Conservation (phyloP, 495 filamentous ascomycete species). For the Stereocaulon alpinum region DNA sequence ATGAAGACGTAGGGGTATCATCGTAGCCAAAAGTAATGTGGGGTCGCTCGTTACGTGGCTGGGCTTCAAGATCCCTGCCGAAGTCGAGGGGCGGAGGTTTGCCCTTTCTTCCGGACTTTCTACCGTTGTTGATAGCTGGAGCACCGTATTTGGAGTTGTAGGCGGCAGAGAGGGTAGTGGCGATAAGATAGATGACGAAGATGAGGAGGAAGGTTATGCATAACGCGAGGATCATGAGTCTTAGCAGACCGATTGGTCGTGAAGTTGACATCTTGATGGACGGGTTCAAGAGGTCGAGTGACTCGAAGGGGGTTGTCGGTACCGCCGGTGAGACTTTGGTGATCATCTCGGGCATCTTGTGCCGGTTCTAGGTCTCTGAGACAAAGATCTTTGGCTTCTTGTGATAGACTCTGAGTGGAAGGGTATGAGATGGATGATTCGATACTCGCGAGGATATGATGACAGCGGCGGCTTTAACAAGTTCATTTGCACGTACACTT, state of each 20-base stretch:
- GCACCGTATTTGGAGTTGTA: background rate
- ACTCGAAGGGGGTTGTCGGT: background rate
- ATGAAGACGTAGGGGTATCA: background rate
- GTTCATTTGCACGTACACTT: too few relatives aligned
- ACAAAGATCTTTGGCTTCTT: background rate
- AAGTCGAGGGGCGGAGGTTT: background rate
- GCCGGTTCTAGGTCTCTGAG: background rate
- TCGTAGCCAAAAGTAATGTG: background rate
- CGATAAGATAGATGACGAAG: background rate
- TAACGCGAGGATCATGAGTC: background rate
- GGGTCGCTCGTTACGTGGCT: background rate
- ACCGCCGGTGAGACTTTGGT: background rate
- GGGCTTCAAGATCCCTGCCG: background rate
- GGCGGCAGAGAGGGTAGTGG: background rate
- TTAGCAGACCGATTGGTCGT: background rate
- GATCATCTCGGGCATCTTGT: background rate
- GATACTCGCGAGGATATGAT: too few relatives aligned
- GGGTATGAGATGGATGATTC: too few relatives aligned
- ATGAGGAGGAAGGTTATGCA: background rate
- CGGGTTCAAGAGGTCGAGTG: background rate
- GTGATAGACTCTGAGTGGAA: background rate
- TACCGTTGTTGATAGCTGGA: background rate
- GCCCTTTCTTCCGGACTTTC: background rate
- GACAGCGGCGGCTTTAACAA: too few relatives aligned
- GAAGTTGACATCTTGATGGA: background rate